phyloP scores from a whole-genome alignment of 371 early-diverging fungal species.

The Mortierella sp. region DNA sequence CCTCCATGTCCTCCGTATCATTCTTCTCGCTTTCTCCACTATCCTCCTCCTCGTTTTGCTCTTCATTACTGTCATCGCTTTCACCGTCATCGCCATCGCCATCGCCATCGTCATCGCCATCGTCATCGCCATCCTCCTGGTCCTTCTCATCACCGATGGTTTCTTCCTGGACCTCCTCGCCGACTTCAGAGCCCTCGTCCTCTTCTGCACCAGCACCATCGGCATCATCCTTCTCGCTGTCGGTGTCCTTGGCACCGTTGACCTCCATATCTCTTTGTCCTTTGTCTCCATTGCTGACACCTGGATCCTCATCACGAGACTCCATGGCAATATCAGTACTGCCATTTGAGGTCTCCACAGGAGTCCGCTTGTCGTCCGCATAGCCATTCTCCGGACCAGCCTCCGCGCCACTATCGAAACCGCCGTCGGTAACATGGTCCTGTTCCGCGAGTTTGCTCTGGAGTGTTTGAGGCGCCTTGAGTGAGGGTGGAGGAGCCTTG shows the following conservation, averaged over 20 bases:
- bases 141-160: background rate
- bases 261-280: background rate
- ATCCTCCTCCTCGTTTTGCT: background rate
- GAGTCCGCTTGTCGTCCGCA: background rate
- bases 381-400: background rate
- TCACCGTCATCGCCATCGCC: background rate
- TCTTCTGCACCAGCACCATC: conserved; percentile 5
- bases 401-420: conserved; percentile 8
- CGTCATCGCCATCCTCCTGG: background rate
- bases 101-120: background rate
- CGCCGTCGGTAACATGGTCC: conserved; percentile 5
- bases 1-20: background rate
- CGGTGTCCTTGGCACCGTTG: background rate
- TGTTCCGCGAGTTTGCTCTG: conserved; percentile 44
- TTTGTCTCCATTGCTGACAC: background rate
- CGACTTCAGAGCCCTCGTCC: background rate
- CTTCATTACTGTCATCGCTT: background rate
- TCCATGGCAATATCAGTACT: background rate
- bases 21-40: background rate
- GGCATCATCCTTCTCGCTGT: conserved; percentile 8
- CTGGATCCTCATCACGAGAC: background rate
- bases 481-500: conserved; percentile 45
- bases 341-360: background rate
- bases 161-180: background rate
- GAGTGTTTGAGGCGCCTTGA: conserved; percentile 44